A percentile compares a stretch with the other conserved stretches of the same genome.
These are phyloP conservation scores for Plenodomus biglobosus DNA, from an alignment of 2,329 filamentous ascomycete species.

Conservation along the genomic window DNA sequence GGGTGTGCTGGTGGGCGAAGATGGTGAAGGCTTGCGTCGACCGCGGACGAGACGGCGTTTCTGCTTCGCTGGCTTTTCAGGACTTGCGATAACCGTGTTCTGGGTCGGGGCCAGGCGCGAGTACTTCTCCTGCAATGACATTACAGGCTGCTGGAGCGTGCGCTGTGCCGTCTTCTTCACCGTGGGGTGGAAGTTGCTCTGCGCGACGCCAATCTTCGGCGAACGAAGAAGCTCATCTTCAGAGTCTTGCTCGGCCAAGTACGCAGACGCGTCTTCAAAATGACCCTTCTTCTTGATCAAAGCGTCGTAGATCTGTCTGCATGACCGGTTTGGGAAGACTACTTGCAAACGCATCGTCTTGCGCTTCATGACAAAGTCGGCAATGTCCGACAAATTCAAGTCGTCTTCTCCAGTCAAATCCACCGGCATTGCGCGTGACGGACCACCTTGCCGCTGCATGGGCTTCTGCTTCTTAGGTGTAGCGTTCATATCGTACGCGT, in stretches of 20 bases:
- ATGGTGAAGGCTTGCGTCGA: constrained; percentile 43
- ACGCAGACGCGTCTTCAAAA: constrained; percentile 54
- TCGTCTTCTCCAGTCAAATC: constrained; percentile 25
- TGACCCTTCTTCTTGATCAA: constrained; percentile 55
- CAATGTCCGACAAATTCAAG: constrained; percentile 30
- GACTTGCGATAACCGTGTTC: constrained; percentile 14
- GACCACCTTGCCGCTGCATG: constrained; percentile 31
- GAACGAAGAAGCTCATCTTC: constrained; percentile 41
- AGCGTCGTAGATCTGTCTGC: constrained; percentile 54
- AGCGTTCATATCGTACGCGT: constrained; percentile 18
- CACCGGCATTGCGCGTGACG: constrained; percentile 39
- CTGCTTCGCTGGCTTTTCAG: constrained; percentile 24
- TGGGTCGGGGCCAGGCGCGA: constrained; percentile 27
- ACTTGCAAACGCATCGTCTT: constrained; percentile 57
- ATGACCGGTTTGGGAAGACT: constrained; percentile 51
- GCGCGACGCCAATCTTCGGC: constrained; percentile 26
- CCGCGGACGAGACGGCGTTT: constrained; percentile 55
- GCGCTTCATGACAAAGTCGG: constrained; percentile 51
- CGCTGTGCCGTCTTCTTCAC: constrained; percentile 57
- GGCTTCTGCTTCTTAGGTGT: constrained; percentile 29
- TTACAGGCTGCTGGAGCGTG: constrained; percentile 56
- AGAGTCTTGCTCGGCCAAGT: constrained; percentile 24
- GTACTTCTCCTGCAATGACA: constrained; percentile 61
- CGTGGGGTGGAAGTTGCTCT: constrained; percentile 14
- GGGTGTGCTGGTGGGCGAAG: constrained; percentile 20